These are phyloP conservation scores for Acidomyces sp. DNA, from an alignment of 495 filamentous ascomycete species.

Conservation along the genomic window DNA sequence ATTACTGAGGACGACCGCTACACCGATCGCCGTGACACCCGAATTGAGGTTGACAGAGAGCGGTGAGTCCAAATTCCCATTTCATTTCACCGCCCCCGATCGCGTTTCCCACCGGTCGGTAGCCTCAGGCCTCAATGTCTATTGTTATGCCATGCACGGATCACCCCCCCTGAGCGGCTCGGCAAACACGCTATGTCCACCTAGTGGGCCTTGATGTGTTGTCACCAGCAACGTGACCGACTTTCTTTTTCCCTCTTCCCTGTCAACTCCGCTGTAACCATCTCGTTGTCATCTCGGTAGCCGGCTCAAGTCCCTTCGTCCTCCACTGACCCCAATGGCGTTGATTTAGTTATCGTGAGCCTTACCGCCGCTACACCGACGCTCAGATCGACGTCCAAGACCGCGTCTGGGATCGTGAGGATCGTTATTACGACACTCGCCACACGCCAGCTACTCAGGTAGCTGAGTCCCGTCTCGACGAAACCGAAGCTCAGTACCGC, in stretches of 20 bases:
- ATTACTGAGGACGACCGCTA: slow-evolving; percentile 25
- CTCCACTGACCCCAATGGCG: slow-evolving; percentile 17
- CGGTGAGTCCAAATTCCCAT: slow-evolving; percentile 32
- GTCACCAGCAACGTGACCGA: slow-evolving; percentile 20
- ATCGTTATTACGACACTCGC: slow-evolving; percentile 25
- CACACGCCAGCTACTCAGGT: slow-evolving; percentile 33
- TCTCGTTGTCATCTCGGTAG: slow-evolving; percentile 6
- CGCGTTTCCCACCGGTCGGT: background rate
- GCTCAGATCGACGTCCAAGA: slow-evolving; percentile 53
- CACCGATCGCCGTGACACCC: slow-evolving; percentile 19
- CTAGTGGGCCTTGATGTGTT: slow-evolving; percentile 13
- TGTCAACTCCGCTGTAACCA: slow-evolving; percentile 5
- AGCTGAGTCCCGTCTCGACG: slow-evolving; percentile 53
- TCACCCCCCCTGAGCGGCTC: slow-evolving; percentile 10
- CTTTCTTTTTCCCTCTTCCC: slow-evolving; percentile 20
- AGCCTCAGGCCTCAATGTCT: background rate
- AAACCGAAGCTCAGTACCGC: slow-evolving; percentile 75
- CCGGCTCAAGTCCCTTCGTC: no score
- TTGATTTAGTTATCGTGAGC: slow-evolving; percentile 38
- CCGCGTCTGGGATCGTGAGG: slow-evolving; percentile 39
- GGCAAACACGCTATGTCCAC: slow-evolving; percentile 14
- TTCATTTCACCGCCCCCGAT: background rate
- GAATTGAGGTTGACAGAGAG: slow-evolving; percentile 45
- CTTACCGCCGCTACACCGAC: slow-evolving; percentile 41
- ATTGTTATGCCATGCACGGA: slow-evolving; percentile 8